A percentile compares a stretch with the other conserved stretches of the same genome.
phyloP scores from a whole-genome alignment of 78 protist species.

The slime mould (Dictyostelium discoideum) region DNA sequence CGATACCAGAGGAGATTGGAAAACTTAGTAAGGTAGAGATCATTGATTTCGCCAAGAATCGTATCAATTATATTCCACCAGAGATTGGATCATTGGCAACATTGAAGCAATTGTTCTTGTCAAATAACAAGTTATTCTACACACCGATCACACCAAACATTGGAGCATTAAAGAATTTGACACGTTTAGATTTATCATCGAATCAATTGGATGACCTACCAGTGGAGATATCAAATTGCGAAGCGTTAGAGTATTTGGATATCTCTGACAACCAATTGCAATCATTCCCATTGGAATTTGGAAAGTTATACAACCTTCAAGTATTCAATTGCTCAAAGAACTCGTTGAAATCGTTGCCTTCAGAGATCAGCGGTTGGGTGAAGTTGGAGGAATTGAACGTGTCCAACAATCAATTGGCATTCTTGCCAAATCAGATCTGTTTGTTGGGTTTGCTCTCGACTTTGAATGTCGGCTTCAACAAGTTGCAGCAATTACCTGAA shows the following conservation, averaged over 20 bases:
- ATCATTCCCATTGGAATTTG: constrained; percentile 84
- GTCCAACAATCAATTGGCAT: constrained; percentile 61
- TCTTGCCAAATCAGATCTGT: constrained; percentile 82
- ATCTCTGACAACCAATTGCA: constrained; percentile 77
- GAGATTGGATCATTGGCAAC: constrained; percentile 73
- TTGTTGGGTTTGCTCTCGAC: constrained; percentile 51
- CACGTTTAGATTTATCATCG: constrained; percentile 72
- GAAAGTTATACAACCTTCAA: constrained; percentile 49
- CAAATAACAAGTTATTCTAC: constrained; percentile 82
- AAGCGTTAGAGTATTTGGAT: constrained; percentile 67
- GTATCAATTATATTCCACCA: constrained; percentile 78
- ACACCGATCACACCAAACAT: constrained; percentile 79
- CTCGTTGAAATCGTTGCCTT: constrained; percentile 67
- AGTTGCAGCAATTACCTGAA: constrained; percentile 77
- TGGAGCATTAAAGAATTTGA: constrained; percentile 61
- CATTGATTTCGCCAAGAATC: constrained; percentile 76
- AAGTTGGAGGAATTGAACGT: constrained; percentile 68
- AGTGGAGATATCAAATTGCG: constrained; percentile 53
- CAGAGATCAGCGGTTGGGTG: constrained; percentile 73
- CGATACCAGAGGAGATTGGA: constrained; percentile 86
- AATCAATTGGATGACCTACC: constrained; percentile 85
- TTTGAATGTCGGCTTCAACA: constrained; percentile 71
- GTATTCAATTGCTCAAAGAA: constrained; percentile 64
- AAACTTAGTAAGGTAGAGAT: constrained; percentile 70
- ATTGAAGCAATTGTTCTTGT: constrained; percentile 53